Evolutionary conservation across 2,329 filamentous ascomycete species (phyloP), one percentile per base, ranked within the genome.

Genomic region (Dryadomyces quercivorus): DNA sequence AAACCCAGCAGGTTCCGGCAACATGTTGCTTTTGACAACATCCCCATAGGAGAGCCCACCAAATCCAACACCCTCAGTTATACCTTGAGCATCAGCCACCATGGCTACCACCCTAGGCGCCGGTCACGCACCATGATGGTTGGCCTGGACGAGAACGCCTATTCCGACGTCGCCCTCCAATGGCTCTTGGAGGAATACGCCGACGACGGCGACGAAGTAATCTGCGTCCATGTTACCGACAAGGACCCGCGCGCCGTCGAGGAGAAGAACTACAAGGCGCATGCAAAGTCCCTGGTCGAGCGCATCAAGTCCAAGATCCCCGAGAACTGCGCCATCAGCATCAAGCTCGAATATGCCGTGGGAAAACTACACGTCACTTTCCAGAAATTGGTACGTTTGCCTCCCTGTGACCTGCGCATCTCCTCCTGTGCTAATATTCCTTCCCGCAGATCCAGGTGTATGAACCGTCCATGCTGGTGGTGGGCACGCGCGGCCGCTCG

Each of bases 391-490:
- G 89, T 94, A 72, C 60, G 82, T 72, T 36, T 3, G 2, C 42
- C 1, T 12, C 36, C n/a, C n/a, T 10, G 16, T n/a, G 15, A 12
- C 15, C 7, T 8, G 21, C 10, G 4, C 38, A 12, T 12, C 18
- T 22, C 48, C 38, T 13, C 18, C 16, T 40, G 13, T 42, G 18
- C 31, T 15, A 2, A 36, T n/a, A n/a, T n/a, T n/a, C n/a, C n/a
- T n/a, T n/a, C n/a, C n/a, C n/a, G n/a, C 63, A 94, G 89, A 95
- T 96, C 61, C 84, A 88, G 63, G 85, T 95, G 57, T 92, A 96
- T 67, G 87, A 95, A 64, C 91, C 91, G 3, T 88, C 88, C 2
- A 91, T 95, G 72, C 78, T 96, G 21, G 85, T 96, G 31, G 91
- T 96, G 16, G 91, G 91, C 46, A 95, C 91, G 1, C 81, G 86